Evolutionary conservation across 2,329 filamentous ascomycete genomes (phyloP).

Genomic region (Stachybotrys chartarum): DNA sequence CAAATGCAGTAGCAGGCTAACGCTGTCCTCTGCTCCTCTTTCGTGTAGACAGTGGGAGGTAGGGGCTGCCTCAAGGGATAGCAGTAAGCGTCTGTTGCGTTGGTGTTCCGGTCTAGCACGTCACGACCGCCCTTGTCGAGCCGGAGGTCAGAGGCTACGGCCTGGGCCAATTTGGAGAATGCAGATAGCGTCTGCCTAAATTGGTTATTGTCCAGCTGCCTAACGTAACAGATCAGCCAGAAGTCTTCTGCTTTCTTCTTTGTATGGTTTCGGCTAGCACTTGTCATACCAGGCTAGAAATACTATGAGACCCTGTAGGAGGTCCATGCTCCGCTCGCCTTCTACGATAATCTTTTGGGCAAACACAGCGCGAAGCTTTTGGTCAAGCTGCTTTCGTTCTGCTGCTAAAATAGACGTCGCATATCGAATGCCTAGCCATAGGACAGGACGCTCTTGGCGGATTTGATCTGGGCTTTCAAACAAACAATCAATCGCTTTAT

Average conservation of each 20-base stretch:
- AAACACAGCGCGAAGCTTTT: conserved; percentile 10
- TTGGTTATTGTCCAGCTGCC: conserved; percentile 6
- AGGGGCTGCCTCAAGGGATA: conserved; percentile 8
- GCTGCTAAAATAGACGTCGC: conserved; percentile 11
- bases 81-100: conserved; percentile 6
- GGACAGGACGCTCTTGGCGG: conserved; percentile 21
- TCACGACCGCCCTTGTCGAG: conserved; percentile 7
- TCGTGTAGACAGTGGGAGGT: conserved; percentile 11
- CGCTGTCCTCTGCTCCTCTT: conserved; percentile 21
- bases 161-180: conserved; percentile 8
- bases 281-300: conserved; percentile 14
- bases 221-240: conserved; percentile 2
- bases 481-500: conserved; percentile 1
- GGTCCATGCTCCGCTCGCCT: conserved; percentile 13
- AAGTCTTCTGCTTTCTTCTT: background rate
- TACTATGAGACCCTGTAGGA: conserved; percentile 14
- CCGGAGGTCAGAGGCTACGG: conserved; percentile 9
- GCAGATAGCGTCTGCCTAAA: conserved; percentile 7
- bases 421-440: conserved; percentile 27
- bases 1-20: conserved; percentile 19
- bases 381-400: conserved; percentile 13
- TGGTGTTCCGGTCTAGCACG: conserved; percentile 7
- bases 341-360: conserved; percentile 15
- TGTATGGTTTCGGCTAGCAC: background rate
- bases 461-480: conserved; percentile 12